Base-by-base conservation (phyloP, 768 basidiomycete species). In the Lactarius vividus region DNA sequence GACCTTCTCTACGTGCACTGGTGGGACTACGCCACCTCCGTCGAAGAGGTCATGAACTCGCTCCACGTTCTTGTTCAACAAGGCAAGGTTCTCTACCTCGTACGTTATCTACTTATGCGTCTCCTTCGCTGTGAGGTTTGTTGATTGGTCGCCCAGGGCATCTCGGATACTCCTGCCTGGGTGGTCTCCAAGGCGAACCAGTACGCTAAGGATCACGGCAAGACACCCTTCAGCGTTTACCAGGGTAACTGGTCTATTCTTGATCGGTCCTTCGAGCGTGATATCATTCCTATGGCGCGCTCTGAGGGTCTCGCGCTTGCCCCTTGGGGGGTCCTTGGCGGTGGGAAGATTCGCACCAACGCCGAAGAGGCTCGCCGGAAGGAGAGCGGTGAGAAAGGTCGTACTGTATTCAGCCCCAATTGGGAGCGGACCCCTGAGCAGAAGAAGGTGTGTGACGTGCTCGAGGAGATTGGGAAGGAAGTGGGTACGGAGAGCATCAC, bases 21-120 rank as follows among this genome's bases (percentile, higher is more conserved):
- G 74, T 83, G 84, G 84, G 85, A 86, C 70, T 85, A 76, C 66
- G 73, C 77, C 16, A 84, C 83, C 11, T 76, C 77, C 18, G 76
- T 87, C 56, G 81, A 83, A 70, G 85, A 88, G 73, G 74, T 86
- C 49, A 85, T 87, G 84, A 78, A 79, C 46, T 73, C 77, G 9
- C 75, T 88, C 8, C 82, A 87, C 67, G 74, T 78, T 23, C 77
- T 87, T 39, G 82, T 87, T 40, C 73, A 72, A 9, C 71, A 77
- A 37, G 81, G 85, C 20, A 84, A 86, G 68, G 83, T 85, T 4
- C 70, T 76, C 23, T 74, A 76, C 35, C 70, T 76, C 8, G 73
- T 75, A 39, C 8, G 71, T 54, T 6, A 10, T 57, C 33, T 18
- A 0, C 9, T 20, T 3, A 1, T 11, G 10, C 8, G 3, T 31